These are phyloP conservation scores for Nitzschia sp. DNA, from an alignment of 108 stramenopile species.

Conservation along the genomic window DNA sequence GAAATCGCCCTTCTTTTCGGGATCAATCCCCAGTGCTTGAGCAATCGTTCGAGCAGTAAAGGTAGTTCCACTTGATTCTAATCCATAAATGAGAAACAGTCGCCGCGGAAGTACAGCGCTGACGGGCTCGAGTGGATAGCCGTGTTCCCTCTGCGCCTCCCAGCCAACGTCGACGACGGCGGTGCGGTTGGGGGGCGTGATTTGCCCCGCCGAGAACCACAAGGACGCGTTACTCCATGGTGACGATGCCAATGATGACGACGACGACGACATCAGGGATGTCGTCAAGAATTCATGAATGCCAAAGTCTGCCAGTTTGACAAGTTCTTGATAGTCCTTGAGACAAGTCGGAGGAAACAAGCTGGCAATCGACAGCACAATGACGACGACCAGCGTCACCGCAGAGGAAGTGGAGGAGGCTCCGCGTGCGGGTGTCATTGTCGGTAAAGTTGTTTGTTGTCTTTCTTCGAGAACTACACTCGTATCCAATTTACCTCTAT, in stretches of 20 bases:
- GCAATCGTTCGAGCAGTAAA: conserved; percentile 15
- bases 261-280: no score
- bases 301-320: not conserved
- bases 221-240: not conserved
- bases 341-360: not conserved
- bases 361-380: not conserved
- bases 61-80: conserved; percentile 22
- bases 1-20: not conserved
- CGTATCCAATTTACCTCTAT: no score
- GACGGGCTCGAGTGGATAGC: conserved; percentile 2
- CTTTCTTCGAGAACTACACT: no score
- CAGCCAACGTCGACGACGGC: not conserved
- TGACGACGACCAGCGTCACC: not conserved
- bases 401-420: no score
- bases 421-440: no score
- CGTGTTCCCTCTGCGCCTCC: not conserved
- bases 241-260: no score
- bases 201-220: not conserved
- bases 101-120: not conserved
- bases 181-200: not conserved
- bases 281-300: not conserved
- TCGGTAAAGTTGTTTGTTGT: no score
- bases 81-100: conserved; percentile 1
- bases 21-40: not conserved
- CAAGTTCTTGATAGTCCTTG: not conserved